phyloP scores from a whole-genome alignment of 768 basidiomycete species.

The Myochromella boudieri region DNA sequence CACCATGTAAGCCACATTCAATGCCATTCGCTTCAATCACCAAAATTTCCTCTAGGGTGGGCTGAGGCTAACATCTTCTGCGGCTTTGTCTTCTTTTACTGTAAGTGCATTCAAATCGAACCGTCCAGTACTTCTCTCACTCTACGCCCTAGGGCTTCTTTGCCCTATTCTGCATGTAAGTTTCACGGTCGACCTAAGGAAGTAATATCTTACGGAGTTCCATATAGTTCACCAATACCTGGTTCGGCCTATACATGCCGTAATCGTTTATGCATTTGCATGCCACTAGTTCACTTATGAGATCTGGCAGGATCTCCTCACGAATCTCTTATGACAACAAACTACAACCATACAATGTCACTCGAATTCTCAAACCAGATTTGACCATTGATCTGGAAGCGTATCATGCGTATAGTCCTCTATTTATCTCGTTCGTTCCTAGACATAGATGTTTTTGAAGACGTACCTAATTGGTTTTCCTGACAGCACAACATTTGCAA shows the following conservation, averaged over 20 bases:
- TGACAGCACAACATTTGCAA: slow-evolving; percentile 61
- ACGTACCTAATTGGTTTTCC: no score
- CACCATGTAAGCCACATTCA: slow-evolving; percentile 29
- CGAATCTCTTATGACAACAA: slow-evolving; percentile 64
- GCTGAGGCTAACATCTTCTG: slow-evolving; percentile 67
- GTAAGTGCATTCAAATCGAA: slow-evolving; percentile 25
- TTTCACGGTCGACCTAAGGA: slow-evolving; percentile 4
- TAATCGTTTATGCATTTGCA: slow-evolving; percentile 23
- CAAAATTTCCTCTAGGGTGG: slow-evolving; percentile 45
- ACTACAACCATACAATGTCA: slow-evolving; percentile 55
- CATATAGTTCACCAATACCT: slow-evolving; percentile 58
- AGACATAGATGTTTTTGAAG: no score
- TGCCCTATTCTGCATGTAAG: slow-evolving; percentile 57
- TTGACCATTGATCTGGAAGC: slow-evolving; percentile 52
- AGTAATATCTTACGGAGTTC: neutral
- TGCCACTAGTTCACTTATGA: slow-evolving; percentile 2
- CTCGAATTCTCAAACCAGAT: slow-evolving; percentile 51
- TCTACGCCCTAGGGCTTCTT: slow-evolving; percentile 42
- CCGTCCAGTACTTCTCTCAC: neutral
- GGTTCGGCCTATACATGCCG: slow-evolving; percentile 58
- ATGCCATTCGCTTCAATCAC: neutral
- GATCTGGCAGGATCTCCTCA: slow-evolving; percentile 48
- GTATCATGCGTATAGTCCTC: slow-evolving; percentile 58
- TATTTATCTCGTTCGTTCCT: slow-evolving; percentile 49
- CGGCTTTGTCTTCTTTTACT: slow-evolving; percentile 71